Percentiles rank a stretch among this genome's conserved stretches.
Evolutionary conservation across 1,139 yeast genomes (phyloP).

Genomic region (Diutina siamensis): DNA sequence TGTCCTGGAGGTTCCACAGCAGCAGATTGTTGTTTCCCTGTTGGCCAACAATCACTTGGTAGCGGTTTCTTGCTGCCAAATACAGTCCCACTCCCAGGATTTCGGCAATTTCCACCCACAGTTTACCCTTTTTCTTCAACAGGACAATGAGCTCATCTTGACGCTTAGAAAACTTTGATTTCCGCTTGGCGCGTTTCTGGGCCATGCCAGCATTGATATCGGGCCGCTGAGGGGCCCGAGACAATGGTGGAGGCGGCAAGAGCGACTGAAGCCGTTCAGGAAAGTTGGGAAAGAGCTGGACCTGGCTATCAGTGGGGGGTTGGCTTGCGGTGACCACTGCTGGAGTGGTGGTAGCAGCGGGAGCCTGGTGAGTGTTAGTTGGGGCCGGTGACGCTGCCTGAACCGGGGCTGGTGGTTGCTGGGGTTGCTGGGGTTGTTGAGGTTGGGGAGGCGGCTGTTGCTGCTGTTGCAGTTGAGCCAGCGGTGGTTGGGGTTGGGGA

Average conservation of each 20-base stretch:
- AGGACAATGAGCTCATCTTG: slow-evolving; percentile 58
- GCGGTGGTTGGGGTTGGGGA: slow-evolving; percentile 7
- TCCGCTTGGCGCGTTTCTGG: slow-evolving; percentile 43
- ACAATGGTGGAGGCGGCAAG: slow-evolving; percentile 30
- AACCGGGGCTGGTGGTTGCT: slow-evolving; percentile 6
- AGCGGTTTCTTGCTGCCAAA: slow-evolving; percentile 66
- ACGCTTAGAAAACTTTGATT: slow-evolving; percentile 54
- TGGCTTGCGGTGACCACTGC: not conserved
- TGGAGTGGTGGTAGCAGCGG: slow-evolving; percentile 6
- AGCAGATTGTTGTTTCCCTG: slow-evolving; percentile 65
- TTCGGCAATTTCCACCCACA: slow-evolving; percentile 71
- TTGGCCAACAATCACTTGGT: slow-evolving; percentile 74
- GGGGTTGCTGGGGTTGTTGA: not conserved
- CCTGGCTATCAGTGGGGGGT: slow-evolving; percentile 7
- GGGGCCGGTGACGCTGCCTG: slow-evolving; percentile 5
- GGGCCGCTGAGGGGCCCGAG: slow-evolving; percentile 22
- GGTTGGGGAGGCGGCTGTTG: not conserved
- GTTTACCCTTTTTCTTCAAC: slow-evolving; percentile 50
- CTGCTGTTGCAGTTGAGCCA: slow-evolving; percentile 6
- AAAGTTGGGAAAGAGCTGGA: slow-evolving; percentile 11
- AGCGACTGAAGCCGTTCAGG: slow-evolving; percentile 14
- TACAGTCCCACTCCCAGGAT: slow-evolving; percentile 54
- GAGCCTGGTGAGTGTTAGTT: slow-evolving; percentile 4
- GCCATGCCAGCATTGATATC: slow-evolving; percentile 17
- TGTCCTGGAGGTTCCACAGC: slow-evolving; percentile 53